Evolutionary conservation across 805 yeast species (phyloP), one percentile per base, ranked within the genome.

Genomic region (Hanseniaspora jakobsenii): DNA sequence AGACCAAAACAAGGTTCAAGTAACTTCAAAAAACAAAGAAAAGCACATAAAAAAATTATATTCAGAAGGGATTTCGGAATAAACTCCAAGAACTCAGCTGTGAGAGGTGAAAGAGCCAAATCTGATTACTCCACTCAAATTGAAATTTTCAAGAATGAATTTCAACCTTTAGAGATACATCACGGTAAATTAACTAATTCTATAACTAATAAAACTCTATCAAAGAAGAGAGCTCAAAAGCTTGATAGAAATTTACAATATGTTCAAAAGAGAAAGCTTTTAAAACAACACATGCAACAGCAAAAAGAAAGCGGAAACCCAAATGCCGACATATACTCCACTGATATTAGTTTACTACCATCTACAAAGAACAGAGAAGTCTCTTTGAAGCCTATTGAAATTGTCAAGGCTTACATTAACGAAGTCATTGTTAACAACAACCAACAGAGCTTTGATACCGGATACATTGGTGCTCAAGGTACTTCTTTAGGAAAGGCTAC

Each of bases 401-500:
- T 23, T 54, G 55, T 43, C 52, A 54, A 36, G 51, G 49, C 24
- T 51, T 51, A 35, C 48, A 52, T 32, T 32, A 36, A 32, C 48
- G 45, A 41, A 22, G 45, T 41, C n/a, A 41, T 41, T 19, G 29
- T 24, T 6, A 19, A 41, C 4, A 22, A 17, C 6, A 27, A 41
- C 7, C 38, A 34, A 27, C 45, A 66, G 66, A 27, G 68, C 69
- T 16, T 62, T 74, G 48, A 62, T 66, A 26, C 59, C 69, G 36
- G 60, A 65, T 41, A 23, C 16, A 26, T 41, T 22, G 61, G 67
- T 21, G 82, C 84, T 30, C 75, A 77, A 56, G 95, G 95, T 47
- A 86, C 95, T 27, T 80, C 93, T 10, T 63, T 86, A 51, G 95
- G 95, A 32, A 76, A 79, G 24, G 86, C 85, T 61, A 70, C 50